phyloP scores from a whole-genome alignment of 192 early-diverging fungal genomes.

The Physocladia obscura region DNA sequence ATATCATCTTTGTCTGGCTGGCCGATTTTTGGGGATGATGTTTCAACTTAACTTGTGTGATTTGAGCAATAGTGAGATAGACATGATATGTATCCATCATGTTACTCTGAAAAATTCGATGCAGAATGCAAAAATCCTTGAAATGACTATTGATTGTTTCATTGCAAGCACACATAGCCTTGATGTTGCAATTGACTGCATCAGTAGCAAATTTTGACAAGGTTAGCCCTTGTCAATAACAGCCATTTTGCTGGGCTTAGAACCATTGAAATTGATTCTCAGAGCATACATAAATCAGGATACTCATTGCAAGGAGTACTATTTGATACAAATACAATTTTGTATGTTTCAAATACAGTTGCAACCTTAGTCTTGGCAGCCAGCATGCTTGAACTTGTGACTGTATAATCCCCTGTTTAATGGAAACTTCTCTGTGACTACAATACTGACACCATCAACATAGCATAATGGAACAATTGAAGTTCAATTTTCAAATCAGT shows the following conservation, averaged over 20 bases:
- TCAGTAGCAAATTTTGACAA: too few species aligned
- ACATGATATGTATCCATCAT: background rate
- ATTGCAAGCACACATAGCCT: background rate
- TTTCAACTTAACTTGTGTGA: background rate
- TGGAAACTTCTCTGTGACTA: background rate
- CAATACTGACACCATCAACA: background rate
- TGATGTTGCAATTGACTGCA: background rate
- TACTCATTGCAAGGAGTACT: background rate
- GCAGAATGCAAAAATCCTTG: background rate
- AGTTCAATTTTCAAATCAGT: background rate
- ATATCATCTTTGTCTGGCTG: too few species aligned
- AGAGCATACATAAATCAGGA: background rate
- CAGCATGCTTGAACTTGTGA: constrained; percentile 4
- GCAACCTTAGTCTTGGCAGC: background rate
- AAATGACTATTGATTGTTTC: background rate
- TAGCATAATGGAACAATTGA: background rate
- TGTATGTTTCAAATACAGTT: background rate
- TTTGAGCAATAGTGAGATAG: background rate
- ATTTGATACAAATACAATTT: background rate
- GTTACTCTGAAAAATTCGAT: background rate
- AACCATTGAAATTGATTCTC: too few species aligned
- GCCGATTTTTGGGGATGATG: too few species aligned
- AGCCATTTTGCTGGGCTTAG: too few species aligned
- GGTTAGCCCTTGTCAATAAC: too few species aligned
- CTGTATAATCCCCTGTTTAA: background rate